Percentiles rank a stretch among this genome's conserved stretches.
phyloP scores from a whole-genome alignment of 2,329 filamentous ascomycete genomes.

The Periconia sp. region DNA sequence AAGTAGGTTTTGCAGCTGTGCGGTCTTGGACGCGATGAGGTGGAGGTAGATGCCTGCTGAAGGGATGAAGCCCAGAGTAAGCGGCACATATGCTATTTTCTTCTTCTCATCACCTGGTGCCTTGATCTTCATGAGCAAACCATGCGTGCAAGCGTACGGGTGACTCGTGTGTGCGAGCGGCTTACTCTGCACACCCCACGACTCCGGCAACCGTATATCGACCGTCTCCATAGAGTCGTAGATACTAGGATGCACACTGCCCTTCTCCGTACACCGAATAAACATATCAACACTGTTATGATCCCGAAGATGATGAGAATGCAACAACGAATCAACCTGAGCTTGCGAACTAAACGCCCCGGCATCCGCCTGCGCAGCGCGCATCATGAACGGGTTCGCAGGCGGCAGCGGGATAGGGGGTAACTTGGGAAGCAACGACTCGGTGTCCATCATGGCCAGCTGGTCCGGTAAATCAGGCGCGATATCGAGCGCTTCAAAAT shows the following conservation, averaged over 20 bases:
- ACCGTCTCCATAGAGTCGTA: constrained; percentile 85
- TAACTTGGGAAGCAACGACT: constrained; percentile 40
- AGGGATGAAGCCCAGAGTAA: constrained; percentile 82
- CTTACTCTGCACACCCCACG: constrained; percentile 48
- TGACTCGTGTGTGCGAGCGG: constrained; percentile 69
- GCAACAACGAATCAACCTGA: constrained; percentile 43
- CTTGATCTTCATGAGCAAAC: constrained; percentile 62
- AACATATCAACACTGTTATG: constrained; percentile 79
- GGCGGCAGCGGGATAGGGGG: constrained; percentile 41
- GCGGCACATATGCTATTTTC: constrained; percentile 56
- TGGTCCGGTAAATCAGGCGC: constrained; percentile 43
- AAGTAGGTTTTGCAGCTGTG: constrained; percentile 81
- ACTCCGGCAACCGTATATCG: constrained; percentile 56
- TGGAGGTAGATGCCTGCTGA: constrained; percentile 79
- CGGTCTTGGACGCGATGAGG: constrained; percentile 81
- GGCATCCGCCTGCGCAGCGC: constrained; percentile 29
- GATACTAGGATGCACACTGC: constrained; percentile 74
- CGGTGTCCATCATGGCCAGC: constrained; percentile 45
- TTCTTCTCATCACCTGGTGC: constrained; percentile 24
- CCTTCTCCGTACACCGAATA: constrained; percentile 71
- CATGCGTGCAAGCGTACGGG: constrained; percentile 73
- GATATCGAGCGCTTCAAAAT: constrained; percentile 35
- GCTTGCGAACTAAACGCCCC: constrained; percentile 43
- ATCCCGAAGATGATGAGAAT: constrained; percentile 58
- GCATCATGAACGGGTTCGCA: constrained; percentile 33